These are phyloP conservation scores for Phytopythium litorale DNA, from an alignment of 352 stramenopile species.

Conservation along the genomic window DNA sequence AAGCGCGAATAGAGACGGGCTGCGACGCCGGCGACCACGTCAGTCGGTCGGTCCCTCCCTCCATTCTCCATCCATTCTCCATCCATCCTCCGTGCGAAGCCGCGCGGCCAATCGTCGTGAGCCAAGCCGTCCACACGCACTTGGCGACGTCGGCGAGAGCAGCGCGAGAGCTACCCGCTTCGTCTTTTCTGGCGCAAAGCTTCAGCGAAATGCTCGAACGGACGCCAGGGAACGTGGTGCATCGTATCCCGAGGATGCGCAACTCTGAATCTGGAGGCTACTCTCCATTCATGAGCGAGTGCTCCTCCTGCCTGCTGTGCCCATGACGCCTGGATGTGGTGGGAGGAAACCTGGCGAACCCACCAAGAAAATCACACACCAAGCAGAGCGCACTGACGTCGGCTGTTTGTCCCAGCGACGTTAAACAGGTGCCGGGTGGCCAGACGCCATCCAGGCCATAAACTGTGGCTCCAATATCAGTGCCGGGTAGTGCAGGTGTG, in stretches of 20 bases:
- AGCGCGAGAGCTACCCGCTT: not conserved
- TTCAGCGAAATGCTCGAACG: not conserved
- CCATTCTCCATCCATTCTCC: too few relatives aligned
- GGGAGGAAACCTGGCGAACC: not conserved
- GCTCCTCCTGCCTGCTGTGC: not conserved
- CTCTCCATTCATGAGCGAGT: not conserved
- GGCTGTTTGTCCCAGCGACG: not conserved
- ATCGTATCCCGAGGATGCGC: not conserved
- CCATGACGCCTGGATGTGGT: not conserved
- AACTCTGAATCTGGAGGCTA: conserved; percentile 1
- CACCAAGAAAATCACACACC: not conserved
- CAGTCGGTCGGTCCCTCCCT: not conserved
- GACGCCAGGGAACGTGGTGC: not conserved
- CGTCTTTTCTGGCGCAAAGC: not conserved
- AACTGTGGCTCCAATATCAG: too few relatives aligned
- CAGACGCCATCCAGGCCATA: too few relatives aligned
- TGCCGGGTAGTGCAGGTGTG: too few relatives aligned
- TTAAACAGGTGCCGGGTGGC: not conserved
- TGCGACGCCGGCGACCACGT: not conserved
- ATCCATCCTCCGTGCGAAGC: not conserved
- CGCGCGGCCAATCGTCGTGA: not conserved
- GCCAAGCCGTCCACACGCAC: not conserved
- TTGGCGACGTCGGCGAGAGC: not conserved
- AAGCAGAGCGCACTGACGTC: not conserved
- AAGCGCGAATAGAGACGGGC: not conserved